Percentiles rank a stretch among this genome's conserved stretches.
phyloP scores from a whole-genome alignment of 2,329 filamentous ascomycete species.

The Aspergillus sp. region DNA sequence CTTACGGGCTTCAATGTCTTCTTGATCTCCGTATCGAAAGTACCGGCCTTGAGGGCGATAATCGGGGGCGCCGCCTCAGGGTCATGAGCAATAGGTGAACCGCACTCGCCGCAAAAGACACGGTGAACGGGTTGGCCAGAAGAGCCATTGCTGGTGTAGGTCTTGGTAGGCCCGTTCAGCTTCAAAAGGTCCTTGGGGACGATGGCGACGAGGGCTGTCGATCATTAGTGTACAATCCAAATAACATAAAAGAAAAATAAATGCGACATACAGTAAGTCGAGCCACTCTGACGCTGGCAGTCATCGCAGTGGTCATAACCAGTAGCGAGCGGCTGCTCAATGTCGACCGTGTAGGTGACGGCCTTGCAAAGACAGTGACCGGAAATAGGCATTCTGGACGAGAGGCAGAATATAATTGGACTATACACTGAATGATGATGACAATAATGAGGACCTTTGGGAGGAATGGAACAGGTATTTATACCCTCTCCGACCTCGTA shows the following conservation, averaged over 20 bases:
- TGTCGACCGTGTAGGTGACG: constrained; percentile 59
- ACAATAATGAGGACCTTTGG: constrained; percentile 40
- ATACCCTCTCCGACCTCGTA: constrained; percentile 2
- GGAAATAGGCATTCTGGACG: constrained; percentile 54
- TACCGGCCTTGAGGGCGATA: constrained; percentile 63
- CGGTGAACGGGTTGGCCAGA: constrained; percentile 61
- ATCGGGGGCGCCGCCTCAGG: constrained; percentile 63
- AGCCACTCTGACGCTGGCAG: constrained; percentile 64
- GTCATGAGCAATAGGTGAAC: constrained; percentile 63
- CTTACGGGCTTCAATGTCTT: constrained; percentile 56
- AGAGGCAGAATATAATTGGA: constrained; percentile 24
- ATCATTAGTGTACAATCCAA: background rate
- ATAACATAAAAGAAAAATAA: too few relatives aligned
- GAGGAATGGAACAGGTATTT: constrained; percentile 17
- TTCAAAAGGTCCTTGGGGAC: constrained; percentile 61
- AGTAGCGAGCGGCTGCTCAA: constrained; percentile 35
- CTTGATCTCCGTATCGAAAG: constrained; percentile 58
- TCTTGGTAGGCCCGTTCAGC: constrained; percentile 59
- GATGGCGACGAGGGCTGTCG: constrained; percentile 55
- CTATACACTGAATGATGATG: constrained; percentile 71
- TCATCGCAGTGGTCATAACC: constrained; percentile 68
- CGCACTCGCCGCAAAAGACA: constrained; percentile 63
- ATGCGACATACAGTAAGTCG: constrained; percentile 50
- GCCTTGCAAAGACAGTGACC: constrained; percentile 67
- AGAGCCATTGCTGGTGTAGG: constrained; percentile 52